Percentiles rank a stretch among this genome's conserved stretches.
Evolutionary conservation across 805 yeast species (phyloP).

Genomic region (Pichia insulana): DNA sequence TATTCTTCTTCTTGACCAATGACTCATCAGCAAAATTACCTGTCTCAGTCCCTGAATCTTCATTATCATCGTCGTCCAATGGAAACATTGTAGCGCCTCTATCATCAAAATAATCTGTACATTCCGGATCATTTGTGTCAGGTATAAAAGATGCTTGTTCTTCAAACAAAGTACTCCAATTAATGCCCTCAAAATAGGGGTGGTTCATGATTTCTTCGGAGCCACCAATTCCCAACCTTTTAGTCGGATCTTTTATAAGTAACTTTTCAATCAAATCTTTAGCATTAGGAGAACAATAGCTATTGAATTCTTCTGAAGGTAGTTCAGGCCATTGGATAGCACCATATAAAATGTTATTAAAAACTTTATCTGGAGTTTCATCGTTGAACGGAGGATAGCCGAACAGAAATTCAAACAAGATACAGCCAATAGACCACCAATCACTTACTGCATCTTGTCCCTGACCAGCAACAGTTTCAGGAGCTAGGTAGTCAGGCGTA

Average conservation of each 20-base stretch:
- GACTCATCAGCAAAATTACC: background rate
- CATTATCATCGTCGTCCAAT: slow-evolving; percentile 8
- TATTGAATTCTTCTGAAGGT: slow-evolving; percentile 41
- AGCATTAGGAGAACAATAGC: slow-evolving; percentile 55
- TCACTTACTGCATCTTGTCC: slow-evolving; percentile 83
- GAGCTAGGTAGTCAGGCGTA: slow-evolving; percentile 96
- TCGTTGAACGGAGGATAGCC: slow-evolving; percentile 96
- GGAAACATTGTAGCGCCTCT: slow-evolving; percentile 82
- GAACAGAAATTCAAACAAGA: slow-evolving; percentile 80
- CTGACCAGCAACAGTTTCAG: slow-evolving; percentile 83
- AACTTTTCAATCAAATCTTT: slow-evolving; percentile 62
- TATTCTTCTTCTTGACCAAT: background rate
- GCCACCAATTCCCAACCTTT: slow-evolving; percentile 72
- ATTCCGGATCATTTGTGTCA: slow-evolving; percentile 64
- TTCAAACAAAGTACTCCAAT: slow-evolving; percentile 66
- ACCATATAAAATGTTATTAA: slow-evolving; percentile 67
- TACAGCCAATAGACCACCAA: slow-evolving; percentile 99
- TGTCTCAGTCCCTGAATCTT: background rate
- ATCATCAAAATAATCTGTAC: slow-evolving; percentile 82
- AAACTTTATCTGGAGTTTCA: slow-evolving; percentile 67
- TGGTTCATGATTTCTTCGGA: slow-evolving; percentile 73
- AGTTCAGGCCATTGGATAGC: slow-evolving; percentile 79
- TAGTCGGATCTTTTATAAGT: slow-evolving; percentile 51
- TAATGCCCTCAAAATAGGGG: slow-evolving; percentile 60
- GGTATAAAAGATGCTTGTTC: slow-evolving; percentile 84